These are phyloP conservation scores for Elongisporangium undulatum DNA, from an alignment of 352 stramenopile species.

Conservation along the genomic window DNA sequence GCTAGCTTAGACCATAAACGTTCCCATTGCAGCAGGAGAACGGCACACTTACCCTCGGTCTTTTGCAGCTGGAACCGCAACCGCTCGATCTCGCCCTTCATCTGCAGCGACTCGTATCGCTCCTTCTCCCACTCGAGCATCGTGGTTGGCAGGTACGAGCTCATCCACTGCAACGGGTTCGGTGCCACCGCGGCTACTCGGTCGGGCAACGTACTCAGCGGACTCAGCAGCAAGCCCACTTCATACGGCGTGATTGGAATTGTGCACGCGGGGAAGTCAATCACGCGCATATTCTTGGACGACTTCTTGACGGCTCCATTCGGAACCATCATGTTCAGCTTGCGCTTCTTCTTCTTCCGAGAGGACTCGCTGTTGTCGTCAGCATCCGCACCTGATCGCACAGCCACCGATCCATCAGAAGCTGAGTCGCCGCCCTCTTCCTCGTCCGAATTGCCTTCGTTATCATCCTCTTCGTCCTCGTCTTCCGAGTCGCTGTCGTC, in stretches of 20 bases:
- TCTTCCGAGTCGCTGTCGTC: constrained; percentile 32
- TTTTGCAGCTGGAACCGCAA: constrained; percentile 70
- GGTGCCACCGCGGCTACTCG: constrained; percentile 61
- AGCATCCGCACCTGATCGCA: not conserved
- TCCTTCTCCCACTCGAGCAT: constrained; percentile 80
- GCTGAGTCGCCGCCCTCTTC: constrained; percentile 15
- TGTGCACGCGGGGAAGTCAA: constrained; percentile 66
- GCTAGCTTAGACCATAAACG: not conserved
- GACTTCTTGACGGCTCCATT: constrained; percentile 31
- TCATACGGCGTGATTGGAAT: constrained; percentile 66
- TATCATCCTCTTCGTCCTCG: constrained; percentile 24
- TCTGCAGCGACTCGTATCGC: constrained; percentile 61
- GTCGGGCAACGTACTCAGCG: constrained; percentile 62
- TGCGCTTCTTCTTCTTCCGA: constrained; percentile 45
- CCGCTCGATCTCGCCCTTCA: constrained; percentile 77
- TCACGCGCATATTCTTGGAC: constrained; percentile 38
- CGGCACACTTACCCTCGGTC: constrained; percentile 40
- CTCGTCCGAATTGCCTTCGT: constrained; percentile 19
- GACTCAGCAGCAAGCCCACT: constrained; percentile 59
- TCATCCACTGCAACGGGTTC: constrained; percentile 66
- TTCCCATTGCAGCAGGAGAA: not conserved
- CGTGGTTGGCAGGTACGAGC: constrained; percentile 58
- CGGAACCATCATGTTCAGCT: constrained; percentile 52
- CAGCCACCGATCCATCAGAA: not conserved
- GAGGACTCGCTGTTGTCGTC: constrained; percentile 1